phyloP scores from a whole-genome alignment of 352 stramenopile species.

The Phytophthora crassamura region DNA sequence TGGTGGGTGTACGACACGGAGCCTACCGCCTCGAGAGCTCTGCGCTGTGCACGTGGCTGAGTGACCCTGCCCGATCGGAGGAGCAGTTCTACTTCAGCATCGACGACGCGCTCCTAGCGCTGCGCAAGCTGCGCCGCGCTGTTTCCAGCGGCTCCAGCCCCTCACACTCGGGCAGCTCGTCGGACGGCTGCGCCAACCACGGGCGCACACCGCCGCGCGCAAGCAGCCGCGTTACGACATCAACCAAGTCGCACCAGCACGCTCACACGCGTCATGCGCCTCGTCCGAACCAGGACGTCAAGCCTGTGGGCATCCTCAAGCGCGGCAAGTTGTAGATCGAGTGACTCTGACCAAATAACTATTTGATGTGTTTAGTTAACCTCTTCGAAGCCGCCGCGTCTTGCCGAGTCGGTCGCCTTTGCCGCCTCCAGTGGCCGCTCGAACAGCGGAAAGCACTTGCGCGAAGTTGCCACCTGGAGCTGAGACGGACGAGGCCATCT shows the following conservation, averaged over 20 bases:
- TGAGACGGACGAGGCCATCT: slow-evolving; percentile 21
- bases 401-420: slow-evolving; percentile 56
- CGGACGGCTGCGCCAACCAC: slow-evolving; percentile 23
- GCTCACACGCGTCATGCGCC: slow-evolving; percentile 35
- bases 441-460: slow-evolving; percentile 57
- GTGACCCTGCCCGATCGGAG: slow-evolving; percentile 51
- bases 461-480: slow-evolving; percentile 61
- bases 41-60: slow-evolving; percentile 75
- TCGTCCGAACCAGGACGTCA: slow-evolving; percentile 34
- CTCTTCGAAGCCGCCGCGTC: slow-evolving; percentile 19
- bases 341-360: slow-evolving; percentile 36
- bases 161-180: slow-evolving; percentile 35
- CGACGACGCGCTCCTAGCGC: slow-evolving; percentile 48
- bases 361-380: not conserved
- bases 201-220: slow-evolving; percentile 18
- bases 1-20: slow-evolving; percentile 66
- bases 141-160: slow-evolving; percentile 22
- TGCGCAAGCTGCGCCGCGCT: slow-evolving; percentile 48
- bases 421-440: slow-evolving; percentile 49
- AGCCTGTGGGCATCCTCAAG: slow-evolving; percentile 74
- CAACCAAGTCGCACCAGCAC: slow-evolving; percentile 30
- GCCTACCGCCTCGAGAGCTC: slow-evolving; percentile 80
- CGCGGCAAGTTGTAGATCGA: slow-evolving; percentile 35
- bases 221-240: slow-evolving; percentile 15
- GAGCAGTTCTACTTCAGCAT: slow-evolving; percentile 76